Evolutionary conservation across 2,329 filamentous ascomycete genomes (phyloP).

Genomic region (Botrytis medusae): DNA sequence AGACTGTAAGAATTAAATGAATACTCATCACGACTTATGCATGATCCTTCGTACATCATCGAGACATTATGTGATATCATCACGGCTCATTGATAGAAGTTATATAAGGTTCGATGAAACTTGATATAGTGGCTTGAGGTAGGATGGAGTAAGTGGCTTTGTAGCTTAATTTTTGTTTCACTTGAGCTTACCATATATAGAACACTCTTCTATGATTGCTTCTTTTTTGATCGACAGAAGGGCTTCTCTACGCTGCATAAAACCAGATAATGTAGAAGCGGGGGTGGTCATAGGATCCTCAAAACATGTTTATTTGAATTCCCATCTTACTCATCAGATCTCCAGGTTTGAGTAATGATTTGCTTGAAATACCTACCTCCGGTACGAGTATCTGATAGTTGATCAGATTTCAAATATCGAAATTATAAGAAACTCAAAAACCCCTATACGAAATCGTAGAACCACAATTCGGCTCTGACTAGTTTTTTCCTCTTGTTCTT

Average conservation of each 20-base stretch:
- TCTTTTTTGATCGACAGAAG: not conserved
- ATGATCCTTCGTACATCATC: not conserved
- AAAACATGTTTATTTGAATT: not conserved
- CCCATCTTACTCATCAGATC: not conserved
- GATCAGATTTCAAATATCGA: not conserved
- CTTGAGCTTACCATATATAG: not conserved
- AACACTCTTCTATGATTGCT: not conserved
- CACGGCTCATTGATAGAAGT: not conserved
- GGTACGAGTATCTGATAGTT: not conserved
- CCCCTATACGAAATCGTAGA: not conserved
- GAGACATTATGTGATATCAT: not conserved
- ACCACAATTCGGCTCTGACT: not conserved
- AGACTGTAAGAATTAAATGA: not conserved
- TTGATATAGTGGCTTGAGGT: not conserved
- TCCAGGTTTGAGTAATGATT: not conserved
- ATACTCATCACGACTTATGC: not conserved
- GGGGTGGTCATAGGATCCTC: not conserved
- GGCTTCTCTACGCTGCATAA: not conserved
- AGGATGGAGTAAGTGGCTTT: not conserved
- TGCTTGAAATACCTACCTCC: no score
- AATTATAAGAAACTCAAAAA: not conserved
- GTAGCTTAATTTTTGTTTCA: not conserved
- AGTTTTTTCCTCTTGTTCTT: not conserved
- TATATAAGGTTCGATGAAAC: not conserved
- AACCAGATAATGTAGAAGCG: not conserved